A percentile compares a stretch with the other conserved stretches of the same genome.
phyloP scores from a whole-genome alignment of 257 asterid genomes.

The Solanum piurae region DNA sequence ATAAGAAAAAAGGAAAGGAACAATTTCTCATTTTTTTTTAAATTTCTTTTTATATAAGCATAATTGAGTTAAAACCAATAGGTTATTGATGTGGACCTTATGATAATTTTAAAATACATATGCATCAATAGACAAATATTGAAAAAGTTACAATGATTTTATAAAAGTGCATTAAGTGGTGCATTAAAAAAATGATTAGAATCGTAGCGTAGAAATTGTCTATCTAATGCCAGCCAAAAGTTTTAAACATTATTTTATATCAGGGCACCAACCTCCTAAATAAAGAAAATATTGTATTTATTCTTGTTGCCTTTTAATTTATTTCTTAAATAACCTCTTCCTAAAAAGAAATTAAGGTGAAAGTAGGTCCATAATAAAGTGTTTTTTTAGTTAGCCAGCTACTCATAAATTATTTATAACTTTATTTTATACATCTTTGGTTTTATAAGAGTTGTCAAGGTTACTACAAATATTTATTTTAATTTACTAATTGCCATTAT shows the following conservation, averaged over 20 bases:
- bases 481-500: not conserved
- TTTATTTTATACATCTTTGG: not conserved
- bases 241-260: not conserved
- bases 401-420: not conserved
- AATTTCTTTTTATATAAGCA: not conserved
- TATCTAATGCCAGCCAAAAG: not conserved
- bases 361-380: not conserved
- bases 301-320: not conserved
- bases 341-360: not conserved
- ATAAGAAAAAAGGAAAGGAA: not conserved
- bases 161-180: not conserved
- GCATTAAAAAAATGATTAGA: not conserved
- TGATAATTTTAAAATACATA: not conserved
- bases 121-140: not conserved
- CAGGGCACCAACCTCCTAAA: not conserved
- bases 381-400: not conserved
- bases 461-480: not conserved
- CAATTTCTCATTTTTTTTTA: not conserved
- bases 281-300: not conserved
- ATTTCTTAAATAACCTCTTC: not conserved
- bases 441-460: not conserved
- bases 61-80: not conserved
- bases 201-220: not conserved
- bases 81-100: not conserved
- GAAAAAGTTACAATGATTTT: not conserved